Percentiles rank a stretch among this genome's conserved stretches.
Conservation (phyloP, 768 basidiomycete species). For the Suillus cothurnatus region DNA sequence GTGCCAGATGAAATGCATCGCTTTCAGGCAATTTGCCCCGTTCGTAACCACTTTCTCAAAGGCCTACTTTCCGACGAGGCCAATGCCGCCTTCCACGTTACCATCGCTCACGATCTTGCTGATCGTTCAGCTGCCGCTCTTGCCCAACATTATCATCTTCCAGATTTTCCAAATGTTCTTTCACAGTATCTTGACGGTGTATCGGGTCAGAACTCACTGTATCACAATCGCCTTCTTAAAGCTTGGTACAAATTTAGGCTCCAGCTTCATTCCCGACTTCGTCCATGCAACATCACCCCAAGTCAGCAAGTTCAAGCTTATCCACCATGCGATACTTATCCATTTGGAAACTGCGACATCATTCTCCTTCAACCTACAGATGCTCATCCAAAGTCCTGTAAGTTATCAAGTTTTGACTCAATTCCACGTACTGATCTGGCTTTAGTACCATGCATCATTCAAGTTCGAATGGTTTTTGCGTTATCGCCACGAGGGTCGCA, state of each 20-base stretch:
- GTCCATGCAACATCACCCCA: not conserved
- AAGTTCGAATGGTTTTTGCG: conserved; percentile 20
- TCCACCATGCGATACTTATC: conserved; percentile 12
- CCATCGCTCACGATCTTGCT: not conserved
- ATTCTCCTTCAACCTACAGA: conserved; percentile 1
- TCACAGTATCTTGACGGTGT: conserved; percentile 22
- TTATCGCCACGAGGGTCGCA: not conserved
- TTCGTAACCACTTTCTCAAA: conserved; percentile 18
- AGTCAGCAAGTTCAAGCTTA: not conserved
- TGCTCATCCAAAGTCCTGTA: not conserved
- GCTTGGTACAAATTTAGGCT: not conserved
- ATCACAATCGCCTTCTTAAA: conserved; percentile 15
- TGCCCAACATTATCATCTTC: not conserved
- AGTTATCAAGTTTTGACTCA: not conserved
- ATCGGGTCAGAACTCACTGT: conserved; percentile 28
- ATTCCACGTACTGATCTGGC: not conserved
- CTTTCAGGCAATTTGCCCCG: no score
- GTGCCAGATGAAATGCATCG: no score
- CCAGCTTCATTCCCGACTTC: not conserved
- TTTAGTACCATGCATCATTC: conserved; percentile 11
- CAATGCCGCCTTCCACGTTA: conserved; percentile 23
- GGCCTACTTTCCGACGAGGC: conserved; percentile 12
- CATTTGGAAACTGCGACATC: conserved; percentile 21
- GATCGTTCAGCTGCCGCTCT: not conserved
- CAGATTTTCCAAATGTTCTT: not conserved